Percentiles rank a stretch among this genome's conserved stretches.
Evolutionary conservation across 768 basidiomycete genomes (phyloP).

Genomic region (Harrya chromipes): DNA sequence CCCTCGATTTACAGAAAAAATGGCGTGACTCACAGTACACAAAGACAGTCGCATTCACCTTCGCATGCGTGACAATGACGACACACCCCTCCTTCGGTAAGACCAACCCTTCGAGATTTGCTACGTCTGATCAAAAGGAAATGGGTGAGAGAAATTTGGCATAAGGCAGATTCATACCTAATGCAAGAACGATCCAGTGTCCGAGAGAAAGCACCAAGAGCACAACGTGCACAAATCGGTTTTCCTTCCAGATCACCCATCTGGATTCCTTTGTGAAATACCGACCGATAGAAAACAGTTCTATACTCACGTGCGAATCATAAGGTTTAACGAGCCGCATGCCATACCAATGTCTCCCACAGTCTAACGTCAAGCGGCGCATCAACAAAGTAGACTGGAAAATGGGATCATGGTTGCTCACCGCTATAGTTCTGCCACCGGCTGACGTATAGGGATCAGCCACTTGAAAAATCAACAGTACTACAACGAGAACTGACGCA

Average conservation of each 20-base stretch:
- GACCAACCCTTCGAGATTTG: neutral
- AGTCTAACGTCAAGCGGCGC: slow-evolving; percentile 3
- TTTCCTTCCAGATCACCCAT: slow-evolving; percentile 28
- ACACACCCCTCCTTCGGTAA: neutral
- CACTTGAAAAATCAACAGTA: neutral
- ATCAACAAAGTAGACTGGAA: neutral
- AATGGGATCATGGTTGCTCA: slow-evolving; percentile 5
- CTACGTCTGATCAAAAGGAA: slow-evolving; percentile 13
- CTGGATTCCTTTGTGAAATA: slow-evolving; percentile 8
- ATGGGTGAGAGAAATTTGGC: neutral
- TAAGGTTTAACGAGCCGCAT: slow-evolving; percentile 19
- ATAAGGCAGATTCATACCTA: slow-evolving; percentile 5
- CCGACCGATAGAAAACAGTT: neutral
- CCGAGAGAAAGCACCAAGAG: slow-evolving; percentile 10
- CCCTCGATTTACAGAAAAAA: neutral
- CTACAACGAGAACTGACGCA: slow-evolving; percentile 14
- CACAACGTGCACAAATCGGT: slow-evolving; percentile 13
- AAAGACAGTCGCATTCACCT: slow-evolving; percentile 7
- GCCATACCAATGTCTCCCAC: too few species aligned
- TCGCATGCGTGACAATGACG: neutral
- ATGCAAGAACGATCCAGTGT: slow-evolving; percentile 22
- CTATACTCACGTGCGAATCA: slow-evolving; percentile 26
- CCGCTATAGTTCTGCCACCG: slow-evolving; percentile 1
- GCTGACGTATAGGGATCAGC: slow-evolving; percentile 10
- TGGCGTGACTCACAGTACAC: slow-evolving; percentile 17